A percentile compares a stretch with the other conserved stretches of the same genome.
Conservation (phyloP, 169 alveolate genomes). For the Ichthyophthirius multifiliis region DNA sequence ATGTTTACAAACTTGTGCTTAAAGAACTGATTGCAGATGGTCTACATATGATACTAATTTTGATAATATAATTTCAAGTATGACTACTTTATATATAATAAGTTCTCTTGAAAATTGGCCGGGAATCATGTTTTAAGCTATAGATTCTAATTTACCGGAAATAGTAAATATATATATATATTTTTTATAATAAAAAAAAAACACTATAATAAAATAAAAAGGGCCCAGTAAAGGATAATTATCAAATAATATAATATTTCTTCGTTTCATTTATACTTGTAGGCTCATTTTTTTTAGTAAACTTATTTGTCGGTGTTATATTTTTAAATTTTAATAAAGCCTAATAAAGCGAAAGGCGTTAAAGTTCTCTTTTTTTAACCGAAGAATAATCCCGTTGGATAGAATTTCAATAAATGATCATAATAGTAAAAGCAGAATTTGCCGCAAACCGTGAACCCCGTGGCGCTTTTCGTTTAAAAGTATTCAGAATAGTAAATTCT, state of each 20-base stretch:
- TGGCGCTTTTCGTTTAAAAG: background rate
- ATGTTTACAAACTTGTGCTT: constrained; percentile 15
- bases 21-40: constrained; percentile 51
- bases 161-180: background rate
- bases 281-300: constrained; percentile 70
- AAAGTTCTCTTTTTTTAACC: constrained; percentile 35
- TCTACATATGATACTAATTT: constrained; percentile 57
- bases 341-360: constrained; percentile 69
- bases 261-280: constrained; percentile 68
- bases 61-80: constrained; percentile 63
- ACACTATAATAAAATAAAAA: background rate
- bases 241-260: constrained; percentile 50
- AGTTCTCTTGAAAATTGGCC: constrained; percentile 83
- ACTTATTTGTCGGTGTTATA: constrained; percentile 84
- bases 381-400: constrained; percentile 62
- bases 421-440: constrained; percentile 58
- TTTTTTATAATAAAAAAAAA: background rate
- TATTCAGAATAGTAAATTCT: constrained; percentile 30
- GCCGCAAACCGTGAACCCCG: constrained; percentile 14
- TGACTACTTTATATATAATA: constrained; percentile 70
- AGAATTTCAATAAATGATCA: constrained; percentile 70
- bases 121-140: constrained; percentile 64
- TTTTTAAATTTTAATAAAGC: constrained; percentile 81
- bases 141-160: constrained; percentile 34
- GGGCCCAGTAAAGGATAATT: constrained; percentile 56